Conservation (phyloP, 441 rosid genomes). For the Macaranga tanarius region DNA sequence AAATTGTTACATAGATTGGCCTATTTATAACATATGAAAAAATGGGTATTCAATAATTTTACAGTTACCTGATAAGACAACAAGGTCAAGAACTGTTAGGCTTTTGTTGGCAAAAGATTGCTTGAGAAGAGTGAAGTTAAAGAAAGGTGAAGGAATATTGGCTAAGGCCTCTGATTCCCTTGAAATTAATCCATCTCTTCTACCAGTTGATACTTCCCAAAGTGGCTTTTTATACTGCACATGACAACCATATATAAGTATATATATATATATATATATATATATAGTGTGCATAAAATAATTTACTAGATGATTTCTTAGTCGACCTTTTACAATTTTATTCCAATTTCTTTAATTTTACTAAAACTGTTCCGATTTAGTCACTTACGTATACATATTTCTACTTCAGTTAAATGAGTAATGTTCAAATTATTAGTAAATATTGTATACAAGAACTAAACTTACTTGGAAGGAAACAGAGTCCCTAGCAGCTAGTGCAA, state of each 20-base stretch:
- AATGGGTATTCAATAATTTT: not conserved
- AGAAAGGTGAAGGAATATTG: slow-evolving; percentile 49
- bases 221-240: slow-evolving; percentile 41
- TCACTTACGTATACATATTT: too few relatives aligned
- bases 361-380: too few relatives aligned
- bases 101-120: slow-evolving; percentile 46
- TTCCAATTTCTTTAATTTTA: too few relatives aligned
- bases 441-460: too few relatives aligned
- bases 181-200: slow-evolving; percentile 63
- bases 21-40: not conserved
- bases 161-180: slow-evolving; percentile 37
- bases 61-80: slow-evolving; percentile 54
- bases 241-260: not conserved
- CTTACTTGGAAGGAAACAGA: slow-evolving; percentile 62
- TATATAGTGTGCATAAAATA: too few relatives aligned
- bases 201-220: slow-evolving; percentile 62
- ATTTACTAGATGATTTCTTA: too few relatives aligned
- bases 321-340: too few relatives aligned
- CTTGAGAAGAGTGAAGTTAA: slow-evolving; percentile 48
- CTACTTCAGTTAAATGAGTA: too few relatives aligned
- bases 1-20: not conserved
- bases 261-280: too few relatives aligned
- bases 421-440: too few relatives aligned
- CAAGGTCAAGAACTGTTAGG: slow-evolving; percentile 55
- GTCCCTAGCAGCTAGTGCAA: slow-evolving; percentile 83